Base-by-base conservation (phyloP, 2,329 filamentous ascomycete species). In the Microsporum canis region DNA sequence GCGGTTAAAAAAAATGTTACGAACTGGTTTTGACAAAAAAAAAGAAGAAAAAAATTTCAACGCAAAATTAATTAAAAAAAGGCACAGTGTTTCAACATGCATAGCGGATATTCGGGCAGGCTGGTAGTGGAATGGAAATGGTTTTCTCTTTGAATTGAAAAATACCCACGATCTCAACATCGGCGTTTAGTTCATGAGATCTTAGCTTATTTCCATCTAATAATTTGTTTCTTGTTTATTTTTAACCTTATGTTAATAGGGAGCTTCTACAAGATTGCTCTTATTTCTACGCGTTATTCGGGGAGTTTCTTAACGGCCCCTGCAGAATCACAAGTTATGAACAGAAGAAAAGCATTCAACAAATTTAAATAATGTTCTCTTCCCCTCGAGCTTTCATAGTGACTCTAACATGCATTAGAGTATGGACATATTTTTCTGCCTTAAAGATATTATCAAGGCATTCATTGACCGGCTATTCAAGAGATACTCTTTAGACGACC, bases 121-220 rank as follows among this genome's bases (percentile, higher is more conserved):
- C 29, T 59, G 62, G 53, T 61, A 56, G 59, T 60, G 33, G 62
- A 66, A 62, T 47, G 61, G 58, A 59, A 61, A 72, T 69, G 72
- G 69, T 45, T 59, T 47, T 59, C 31, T 45, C 39, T 47, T 59
- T 59, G 57, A 43, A 59, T 43, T 59, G 17, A 43, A 43, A 59
- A 73, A 75, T 72, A 75, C 72, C 72, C 65, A 78, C 77, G 76
- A 79, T 77, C 76, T 79, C 76, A 78, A 79, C 75, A 79, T 78
- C 75, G 76, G 77, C 75, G 72, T 75, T 43, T 75, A 65, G 65
- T 63, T 49, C 43, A 55, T 36, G 51, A 47, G 62, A 66, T 65
- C 64, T 65, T 64, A 65, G 66, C 63, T 62, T 58, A 34, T 63
- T 57, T 62, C 49, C 33, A 14, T 41, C 47, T 58, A 60, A 43